A percentile compares a stretch with the other conserved stretches of the same genome.
phyloP scores from a whole-genome alignment of 331 rosid species.

The Pyracantha coccinea region DNA sequence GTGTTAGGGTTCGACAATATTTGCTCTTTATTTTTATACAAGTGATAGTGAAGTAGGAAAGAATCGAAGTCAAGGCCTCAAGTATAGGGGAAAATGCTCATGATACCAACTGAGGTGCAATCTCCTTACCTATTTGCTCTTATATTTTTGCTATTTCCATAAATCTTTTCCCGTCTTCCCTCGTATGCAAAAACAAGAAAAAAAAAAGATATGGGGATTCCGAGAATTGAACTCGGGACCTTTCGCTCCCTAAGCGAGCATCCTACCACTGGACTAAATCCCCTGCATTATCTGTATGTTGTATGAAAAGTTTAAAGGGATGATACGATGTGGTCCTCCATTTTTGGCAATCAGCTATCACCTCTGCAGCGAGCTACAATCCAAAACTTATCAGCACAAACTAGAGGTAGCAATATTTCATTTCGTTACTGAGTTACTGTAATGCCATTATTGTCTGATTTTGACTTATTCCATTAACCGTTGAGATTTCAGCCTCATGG shows the following conservation, averaged over 20 bases:
- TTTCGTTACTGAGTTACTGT: background rate
- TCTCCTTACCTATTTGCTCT: background rate
- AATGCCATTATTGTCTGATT: background rate
- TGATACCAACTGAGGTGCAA: too few relatives aligned
- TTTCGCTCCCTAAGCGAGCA: conserved; percentile 32
- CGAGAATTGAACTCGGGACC: conserved; percentile 32
- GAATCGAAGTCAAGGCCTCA: too few relatives aligned
- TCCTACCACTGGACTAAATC: conserved; percentile 32
- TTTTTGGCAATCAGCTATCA: background rate
- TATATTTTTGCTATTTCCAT: background rate
- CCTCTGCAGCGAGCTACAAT: background rate
- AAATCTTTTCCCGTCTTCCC: background rate
- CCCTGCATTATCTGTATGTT: background rate
- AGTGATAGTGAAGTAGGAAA: too few relatives aligned
- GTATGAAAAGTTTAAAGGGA: background rate
- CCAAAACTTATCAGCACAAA: background rate
- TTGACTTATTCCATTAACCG: background rate
- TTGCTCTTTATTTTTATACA: too few relatives aligned
- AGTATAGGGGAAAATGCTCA: too few relatives aligned
- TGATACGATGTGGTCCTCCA: background rate
- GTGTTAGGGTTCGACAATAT: too few relatives aligned
- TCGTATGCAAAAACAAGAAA: background rate
- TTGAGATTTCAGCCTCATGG: background rate
- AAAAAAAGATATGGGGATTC: conserved; percentile 14
- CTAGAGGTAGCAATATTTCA: background rate